Percentiles rank a stretch among this genome's conserved stretches.
Conservation (phyloP, 2,329 filamentous ascomycete species). For the Hysterium pulicare region DNA sequence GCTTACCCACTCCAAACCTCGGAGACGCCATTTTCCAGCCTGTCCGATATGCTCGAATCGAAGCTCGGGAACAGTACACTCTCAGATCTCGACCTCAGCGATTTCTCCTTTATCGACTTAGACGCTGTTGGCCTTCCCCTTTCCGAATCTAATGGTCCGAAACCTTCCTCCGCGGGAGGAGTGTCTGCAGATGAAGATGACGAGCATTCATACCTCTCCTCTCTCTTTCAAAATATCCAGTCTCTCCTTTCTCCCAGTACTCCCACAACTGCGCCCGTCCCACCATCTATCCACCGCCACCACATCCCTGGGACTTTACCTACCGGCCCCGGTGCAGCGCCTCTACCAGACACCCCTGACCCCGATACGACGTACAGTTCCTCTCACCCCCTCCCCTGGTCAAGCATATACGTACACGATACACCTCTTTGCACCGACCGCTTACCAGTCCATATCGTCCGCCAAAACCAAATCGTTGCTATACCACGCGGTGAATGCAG, state of each 20-base stretch:
- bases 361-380: conserved; percentile 30
- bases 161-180: too few relatives aligned
- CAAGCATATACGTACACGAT: conserved; percentile 63
- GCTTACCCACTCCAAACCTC: conserved; percentile 25
- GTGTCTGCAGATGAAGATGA: too few relatives aligned
- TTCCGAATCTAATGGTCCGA: too few relatives aligned
- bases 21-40: conserved; percentile 19
- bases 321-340: conserved; percentile 63
- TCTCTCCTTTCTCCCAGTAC: conserved; percentile 24
- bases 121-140: conserved; percentile 23
- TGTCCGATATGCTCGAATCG: conserved; percentile 8
- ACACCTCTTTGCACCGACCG: conserved; percentile 62
- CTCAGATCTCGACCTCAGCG: conserved; percentile 21
- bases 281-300: conserved; percentile 18
- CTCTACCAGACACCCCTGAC: conserved; percentile 59
- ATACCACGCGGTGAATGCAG: conserved; percentile 79
- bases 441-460: conserved; percentile 51
- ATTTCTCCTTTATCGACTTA: conserved; percentile 18
- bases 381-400: conserved; percentile 60
- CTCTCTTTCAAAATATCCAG: conserved; percentile 35
- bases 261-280: conserved; percentile 1
- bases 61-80: conserved; percentile 19
- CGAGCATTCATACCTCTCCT: conserved; percentile 30
- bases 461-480: conserved; percentile 71
- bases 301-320: conserved; percentile 51